Conservation (phyloP, 805 yeast genomes). For the Saturnispora zaruensis region DNA sequence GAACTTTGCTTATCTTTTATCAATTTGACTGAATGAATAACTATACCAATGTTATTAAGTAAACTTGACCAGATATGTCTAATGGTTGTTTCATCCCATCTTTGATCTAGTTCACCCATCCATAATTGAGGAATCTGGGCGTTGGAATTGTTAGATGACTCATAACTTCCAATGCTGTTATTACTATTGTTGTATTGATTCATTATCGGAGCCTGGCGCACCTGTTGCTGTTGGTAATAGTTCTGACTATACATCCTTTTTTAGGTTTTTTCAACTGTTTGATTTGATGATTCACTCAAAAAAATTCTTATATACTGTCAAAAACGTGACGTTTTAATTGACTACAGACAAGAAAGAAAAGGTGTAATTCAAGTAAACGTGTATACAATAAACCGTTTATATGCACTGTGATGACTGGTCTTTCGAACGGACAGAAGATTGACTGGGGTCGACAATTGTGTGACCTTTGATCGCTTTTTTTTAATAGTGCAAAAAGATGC, state of each 20-base stretch:
- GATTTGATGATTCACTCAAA: background rate
- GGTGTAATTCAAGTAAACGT: background rate
- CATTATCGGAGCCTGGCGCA: background rate
- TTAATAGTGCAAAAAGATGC: background rate
- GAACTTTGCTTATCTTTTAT: constrained; percentile 52
- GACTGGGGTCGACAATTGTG: background rate
- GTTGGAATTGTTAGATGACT: constrained; percentile 3
- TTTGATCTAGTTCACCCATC: constrained; percentile 89
- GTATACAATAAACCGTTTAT: background rate
- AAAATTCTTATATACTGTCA: background rate
- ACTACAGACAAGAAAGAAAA: background rate
- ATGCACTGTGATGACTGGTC: background rate
- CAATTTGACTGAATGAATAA: constrained; percentile 48
- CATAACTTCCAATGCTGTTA: background rate
- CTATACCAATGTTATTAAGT: constrained; percentile 47
- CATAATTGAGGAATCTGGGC: constrained; percentile 41
- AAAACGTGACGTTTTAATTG: background rate
- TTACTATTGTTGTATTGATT: background rate
- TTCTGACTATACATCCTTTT: constrained; percentile 4
- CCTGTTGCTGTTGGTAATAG: constrained; percentile 5
- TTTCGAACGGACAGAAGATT: background rate
- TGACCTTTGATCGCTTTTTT: background rate
- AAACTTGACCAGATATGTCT: constrained; percentile 54
- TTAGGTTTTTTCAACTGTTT: background rate
- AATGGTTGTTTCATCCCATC: constrained; percentile 69